These are phyloP conservation scores for Aureobasidium zeae DNA, from an alignment of 2,329 filamentous ascomycete species.

Conservation along the genomic window DNA sequence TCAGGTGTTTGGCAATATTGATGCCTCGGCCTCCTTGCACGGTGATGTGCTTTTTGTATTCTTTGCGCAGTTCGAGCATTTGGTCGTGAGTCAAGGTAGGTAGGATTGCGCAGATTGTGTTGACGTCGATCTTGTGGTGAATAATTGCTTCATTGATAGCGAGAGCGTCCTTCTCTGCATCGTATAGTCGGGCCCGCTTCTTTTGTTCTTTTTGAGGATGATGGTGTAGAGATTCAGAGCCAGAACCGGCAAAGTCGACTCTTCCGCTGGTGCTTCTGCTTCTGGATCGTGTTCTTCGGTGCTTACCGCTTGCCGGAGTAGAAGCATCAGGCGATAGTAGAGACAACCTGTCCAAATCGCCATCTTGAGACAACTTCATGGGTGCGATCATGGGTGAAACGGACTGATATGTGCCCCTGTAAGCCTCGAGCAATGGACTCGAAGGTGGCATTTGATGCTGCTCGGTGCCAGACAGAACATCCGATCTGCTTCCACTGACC, in stretches of 20 bases:
- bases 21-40: constrained; percentile 70
- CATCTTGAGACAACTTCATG: constrained; percentile 29
- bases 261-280: constrained; percentile 4
- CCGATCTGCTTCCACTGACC: constrained; percentile 38
- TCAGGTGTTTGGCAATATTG: constrained; percentile 79
- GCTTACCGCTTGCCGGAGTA: not conserved
- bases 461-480: constrained; percentile 31
- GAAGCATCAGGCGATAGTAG: constrained; percentile 1
- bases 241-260: not conserved
- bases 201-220: constrained; percentile 33
- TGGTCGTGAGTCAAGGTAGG: constrained; percentile 80
- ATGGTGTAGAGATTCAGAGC: constrained; percentile 4
- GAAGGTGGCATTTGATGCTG: constrained; percentile 51
- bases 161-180: constrained; percentile 68
- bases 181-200: constrained; percentile 68
- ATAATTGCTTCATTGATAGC: constrained; percentile 66
- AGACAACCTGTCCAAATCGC: constrained; percentile 10
- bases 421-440: constrained; percentile 83
- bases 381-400: constrained; percentile 92
- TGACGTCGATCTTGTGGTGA: constrained; percentile 54
- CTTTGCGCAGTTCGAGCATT: constrained; percentile 70
- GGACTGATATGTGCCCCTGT: constrained; percentile 87
- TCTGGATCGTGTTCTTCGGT: constrained; percentile 6
- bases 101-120: constrained; percentile 70
- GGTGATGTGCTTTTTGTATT: constrained; percentile 88